Conservation (phyloP, 257 asterid genomes). For the Salvia miltiorrhiza region DNA sequence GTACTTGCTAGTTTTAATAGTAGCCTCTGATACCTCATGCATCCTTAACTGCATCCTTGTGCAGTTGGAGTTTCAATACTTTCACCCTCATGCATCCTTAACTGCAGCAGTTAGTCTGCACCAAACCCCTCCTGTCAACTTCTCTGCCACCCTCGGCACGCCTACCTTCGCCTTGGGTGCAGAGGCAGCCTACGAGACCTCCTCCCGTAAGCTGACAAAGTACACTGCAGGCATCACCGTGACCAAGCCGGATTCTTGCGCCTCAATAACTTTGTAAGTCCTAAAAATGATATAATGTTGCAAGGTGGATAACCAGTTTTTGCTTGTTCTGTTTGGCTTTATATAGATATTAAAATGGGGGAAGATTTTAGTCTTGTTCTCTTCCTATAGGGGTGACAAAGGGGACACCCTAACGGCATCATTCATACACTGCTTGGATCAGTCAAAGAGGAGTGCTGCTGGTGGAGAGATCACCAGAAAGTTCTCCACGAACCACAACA, state of each 20-base stretch:
- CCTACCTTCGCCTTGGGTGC: slow-evolving; percentile 80
- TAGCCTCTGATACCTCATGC: neutral
- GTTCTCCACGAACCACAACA: slow-evolving; percentile 65
- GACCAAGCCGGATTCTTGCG: slow-evolving; percentile 72
- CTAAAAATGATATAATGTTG: neutral
- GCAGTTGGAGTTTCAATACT: slow-evolving; percentile 70
- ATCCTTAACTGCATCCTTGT: slow-evolving; percentile 5
- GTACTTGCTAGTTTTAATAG: neutral
- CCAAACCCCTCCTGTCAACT: slow-evolving; percentile 56
- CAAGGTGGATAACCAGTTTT: too few species aligned
- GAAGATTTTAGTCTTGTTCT: neutral
- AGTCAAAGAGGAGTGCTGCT: slow-evolving; percentile 47
- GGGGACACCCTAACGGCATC: slow-evolving; percentile 66
- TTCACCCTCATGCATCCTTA: slow-evolving; percentile 69
- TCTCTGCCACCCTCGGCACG: slow-evolving; percentile 67
- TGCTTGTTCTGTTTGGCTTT: neutral
- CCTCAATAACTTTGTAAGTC: slow-evolving; percentile 69
- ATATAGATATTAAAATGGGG: neutral
- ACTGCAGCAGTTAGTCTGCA: slow-evolving; percentile 62
- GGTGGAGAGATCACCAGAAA: slow-evolving; percentile 56
- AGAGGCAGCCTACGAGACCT: slow-evolving; percentile 72
- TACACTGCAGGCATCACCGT: slow-evolving; percentile 73
- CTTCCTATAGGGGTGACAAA: slow-evolving; percentile 49
- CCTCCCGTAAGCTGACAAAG: slow-evolving; percentile 54
- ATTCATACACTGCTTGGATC: slow-evolving; percentile 48